Evolutionary conservation across 768 basidiomycete genomes (phyloP).

Genomic region (Naganishia kalamii): DNA sequence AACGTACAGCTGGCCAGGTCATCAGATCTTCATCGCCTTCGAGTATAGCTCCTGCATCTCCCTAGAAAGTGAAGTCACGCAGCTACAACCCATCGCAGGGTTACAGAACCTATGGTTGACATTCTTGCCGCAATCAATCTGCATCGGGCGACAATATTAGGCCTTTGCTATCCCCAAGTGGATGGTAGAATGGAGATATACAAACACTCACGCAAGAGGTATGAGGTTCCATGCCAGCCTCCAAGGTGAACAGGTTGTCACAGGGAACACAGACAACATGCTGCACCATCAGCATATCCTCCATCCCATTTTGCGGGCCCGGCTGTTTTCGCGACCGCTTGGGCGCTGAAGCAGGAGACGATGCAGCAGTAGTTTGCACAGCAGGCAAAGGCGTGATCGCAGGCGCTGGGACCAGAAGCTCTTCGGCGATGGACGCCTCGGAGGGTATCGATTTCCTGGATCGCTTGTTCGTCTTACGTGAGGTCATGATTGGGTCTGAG

Average conservation of each 20-base stretch:
- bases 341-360: too few species aligned
- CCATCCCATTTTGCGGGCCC: too few species aligned
- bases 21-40: background rate
- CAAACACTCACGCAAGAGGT: background rate
- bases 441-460: too few species aligned
- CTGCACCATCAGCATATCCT: background rate
- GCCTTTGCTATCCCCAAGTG: background rate
- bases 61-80: background rate
- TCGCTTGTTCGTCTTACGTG: too few species aligned
- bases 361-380: too few species aligned
- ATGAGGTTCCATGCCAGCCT: background rate
- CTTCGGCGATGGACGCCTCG: too few species aligned
- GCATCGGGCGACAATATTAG: background rate
- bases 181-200: background rate
- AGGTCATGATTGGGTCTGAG: too few species aligned
- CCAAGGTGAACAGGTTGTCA: background rate
- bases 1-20: background rate
- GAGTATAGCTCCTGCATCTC: conserved; percentile 2
- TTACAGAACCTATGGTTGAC: background rate
- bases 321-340: too few species aligned
- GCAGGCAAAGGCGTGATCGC: too few species aligned
- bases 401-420: too few species aligned
- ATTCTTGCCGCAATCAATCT: conserved; percentile 1
- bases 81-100: background rate
- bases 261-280: background rate